Base-by-base conservation (phyloP, 441 rosid genomes). In the Sinapis alba region DNA sequence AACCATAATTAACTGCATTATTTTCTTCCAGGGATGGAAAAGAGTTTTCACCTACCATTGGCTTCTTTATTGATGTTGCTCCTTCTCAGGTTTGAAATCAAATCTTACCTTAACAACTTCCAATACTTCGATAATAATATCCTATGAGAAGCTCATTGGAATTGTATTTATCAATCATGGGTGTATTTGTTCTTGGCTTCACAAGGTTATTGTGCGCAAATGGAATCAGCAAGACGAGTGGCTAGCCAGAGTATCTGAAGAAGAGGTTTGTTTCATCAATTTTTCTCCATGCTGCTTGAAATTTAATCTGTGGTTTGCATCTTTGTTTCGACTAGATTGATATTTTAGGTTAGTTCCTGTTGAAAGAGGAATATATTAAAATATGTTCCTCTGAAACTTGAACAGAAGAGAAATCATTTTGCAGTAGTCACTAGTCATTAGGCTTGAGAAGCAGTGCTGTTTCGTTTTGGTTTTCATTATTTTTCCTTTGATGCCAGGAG, bases 141-240 rank as follows among this genome's bases (percentile, higher is more conserved):
- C 2, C 19, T 43, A 18, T 65, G 7, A 47, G 53, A 45, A 65
- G 27, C 7, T 10, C 26, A 16, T 62, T 54, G 51, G 65, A 51
- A 28, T 3, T 56, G 41, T 57, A 16, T 41, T 34, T 43, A 3
- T 15, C 3, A 6, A 23, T 21, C 41, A 5, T 43, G 6, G 65
- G n/a, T 56, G 9, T 16, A 19, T 65, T 4, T 54, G 15, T 30
- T 72, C 21, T 64, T 79, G 70, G 24, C 5, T 74, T 50, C 61
- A 61, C 60, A 78, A 94, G 98, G 97, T 90, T 71, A 81, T 92
- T 84, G 87, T 92, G 73, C 90, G 90, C 20, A 81, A 72, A 62
- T 95, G 99, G 97, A 80, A 87, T 73, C 89, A 74, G 64, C 88
- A 86, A 71, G 94, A 92, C 30, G 97, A 92, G 64, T 70, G 83